Evolutionary conservation across 305 asterid genomes (phyloP), one percentile per base, ranked within the genome.

Genomic region (Fraxinus platypoda): DNA sequence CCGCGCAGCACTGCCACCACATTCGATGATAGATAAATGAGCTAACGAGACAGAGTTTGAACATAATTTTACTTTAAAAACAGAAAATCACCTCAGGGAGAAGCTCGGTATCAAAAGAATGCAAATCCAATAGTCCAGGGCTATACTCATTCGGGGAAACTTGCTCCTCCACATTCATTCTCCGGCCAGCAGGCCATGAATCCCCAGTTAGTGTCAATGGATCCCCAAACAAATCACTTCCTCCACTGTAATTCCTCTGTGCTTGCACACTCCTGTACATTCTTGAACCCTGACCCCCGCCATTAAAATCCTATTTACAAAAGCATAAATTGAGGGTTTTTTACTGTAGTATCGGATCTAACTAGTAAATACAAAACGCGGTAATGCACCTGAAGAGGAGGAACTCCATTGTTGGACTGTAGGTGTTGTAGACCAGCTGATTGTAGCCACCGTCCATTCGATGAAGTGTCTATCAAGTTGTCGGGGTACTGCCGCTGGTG

Each of bases 101-200:
- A 74, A 96, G 90, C 90, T 96, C 98, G 43, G 98, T 91, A 87
- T 96, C 98, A 81, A 94, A 90, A 11, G 99, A 93, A 89, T 94
- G 97, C 89, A 96, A 97, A 94, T 96, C 98, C 90, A 94, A 87
- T 31, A 96, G 89, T 80, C 99, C 99, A 6, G 98, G 98, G 86
- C 99, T 93, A 80, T 83, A 88, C 86, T 93, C 97, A 83, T 88
- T 93, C 0, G 92, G 91, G 66, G 92, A 88, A 12, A 85, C 92
- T 66, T 87, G 90, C 80, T 91, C 97, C 3, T 90, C 95, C n/a
- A 90, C 97, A 81, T 87, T 90, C 88, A 78, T 89, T 85, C 87
- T 78, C 84, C 89, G 82, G 21, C 78, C 80, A 13, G 82, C 84
- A 23, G 81, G 80, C 68, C 85, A 52, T 43, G 84, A 77, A 84